Conservation (phyloP, 495 filamentous ascomycete species). For the Glonium stellatum region DNA sequence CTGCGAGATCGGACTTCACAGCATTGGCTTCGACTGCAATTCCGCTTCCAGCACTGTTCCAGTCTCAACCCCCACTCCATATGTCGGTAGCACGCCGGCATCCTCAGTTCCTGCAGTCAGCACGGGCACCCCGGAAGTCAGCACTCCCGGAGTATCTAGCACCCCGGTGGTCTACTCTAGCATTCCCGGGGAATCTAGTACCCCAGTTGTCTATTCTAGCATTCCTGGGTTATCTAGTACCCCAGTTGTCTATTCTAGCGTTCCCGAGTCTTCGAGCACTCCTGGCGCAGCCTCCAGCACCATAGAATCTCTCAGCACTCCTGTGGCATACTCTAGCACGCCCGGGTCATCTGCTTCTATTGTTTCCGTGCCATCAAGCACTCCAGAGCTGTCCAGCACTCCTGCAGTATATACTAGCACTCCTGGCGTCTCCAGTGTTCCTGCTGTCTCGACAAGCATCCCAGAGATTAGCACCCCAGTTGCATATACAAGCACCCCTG, state of each 20-base stretch:
- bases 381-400: background rate
- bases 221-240: background rate
- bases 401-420: background rate
- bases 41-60: slow-evolving; percentile 38
- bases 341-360: background rate
- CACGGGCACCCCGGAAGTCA: background rate
- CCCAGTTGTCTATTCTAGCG: background rate
- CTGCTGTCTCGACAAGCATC: too few species aligned
- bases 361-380: too few species aligned
- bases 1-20: slow-evolving; percentile 69
- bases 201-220: background rate
- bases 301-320: background rate
- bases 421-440: background rate
- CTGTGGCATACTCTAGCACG: background rate
- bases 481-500: background rate
- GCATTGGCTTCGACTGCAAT: slow-evolving; percentile 73
- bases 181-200: background rate
- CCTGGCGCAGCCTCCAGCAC: background rate
- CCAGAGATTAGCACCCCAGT: background rate
- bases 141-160: background rate
- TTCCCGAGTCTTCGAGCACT: background rate
- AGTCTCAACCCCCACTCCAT: slow-evolving; percentile 26
- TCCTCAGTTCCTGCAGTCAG: background rate
- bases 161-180: background rate
- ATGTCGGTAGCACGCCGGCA: background rate